Evolutionary conservation across 1,139 yeast species (phyloP).

Genomic region (Eremothecium coryli): DNA sequence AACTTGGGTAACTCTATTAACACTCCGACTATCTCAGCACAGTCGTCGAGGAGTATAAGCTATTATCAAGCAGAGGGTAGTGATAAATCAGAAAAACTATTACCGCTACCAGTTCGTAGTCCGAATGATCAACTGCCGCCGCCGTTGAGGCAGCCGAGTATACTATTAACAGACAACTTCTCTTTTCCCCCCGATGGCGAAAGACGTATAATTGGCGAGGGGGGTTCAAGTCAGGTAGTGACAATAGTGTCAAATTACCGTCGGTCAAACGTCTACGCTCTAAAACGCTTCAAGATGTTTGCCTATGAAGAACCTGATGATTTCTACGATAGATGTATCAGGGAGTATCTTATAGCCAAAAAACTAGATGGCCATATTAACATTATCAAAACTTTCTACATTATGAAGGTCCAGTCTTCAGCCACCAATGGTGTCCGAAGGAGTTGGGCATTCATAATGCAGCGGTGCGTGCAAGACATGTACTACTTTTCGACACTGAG

Average conservation of each 20-base stretch:
- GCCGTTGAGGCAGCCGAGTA: constrained; percentile 42
- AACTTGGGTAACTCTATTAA: constrained; percentile 1
- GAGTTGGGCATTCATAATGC: constrained; percentile 73
- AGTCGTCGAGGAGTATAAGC: constrained; percentile 10
- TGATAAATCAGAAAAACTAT: constrained; percentile 34
- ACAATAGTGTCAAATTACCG: constrained; percentile 37
- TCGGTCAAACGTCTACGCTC: constrained; percentile 39
- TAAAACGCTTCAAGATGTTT: constrained; percentile 57
- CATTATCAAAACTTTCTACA: constrained; percentile 46
- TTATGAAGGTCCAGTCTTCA: constrained; percentile 51
- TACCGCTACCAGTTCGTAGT: constrained; percentile 57
- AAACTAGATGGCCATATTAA: constrained; percentile 45
- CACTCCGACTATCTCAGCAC: constrained; percentile 5
- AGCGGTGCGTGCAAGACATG: constrained; percentile 58
- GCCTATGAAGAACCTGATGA: constrained; percentile 54
- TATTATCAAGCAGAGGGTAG: constrained; percentile 31
- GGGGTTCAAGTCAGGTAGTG: constrained; percentile 64
- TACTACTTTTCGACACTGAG: constrained; percentile 48
- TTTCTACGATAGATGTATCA: constrained; percentile 54
- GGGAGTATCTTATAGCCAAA: constrained; percentile 56
- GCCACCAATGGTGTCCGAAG: constrained; percentile 39
- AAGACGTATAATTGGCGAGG: constrained; percentile 49
- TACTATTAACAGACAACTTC: constrained; percentile 50
- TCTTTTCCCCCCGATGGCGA: constrained; percentile 36
- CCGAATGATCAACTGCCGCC: constrained; percentile 60